Evolutionary conservation across 2,329 filamentous ascomycete species (phyloP), one percentile per base, ranked within the genome.

Genomic region (Nemania sp.): DNA sequence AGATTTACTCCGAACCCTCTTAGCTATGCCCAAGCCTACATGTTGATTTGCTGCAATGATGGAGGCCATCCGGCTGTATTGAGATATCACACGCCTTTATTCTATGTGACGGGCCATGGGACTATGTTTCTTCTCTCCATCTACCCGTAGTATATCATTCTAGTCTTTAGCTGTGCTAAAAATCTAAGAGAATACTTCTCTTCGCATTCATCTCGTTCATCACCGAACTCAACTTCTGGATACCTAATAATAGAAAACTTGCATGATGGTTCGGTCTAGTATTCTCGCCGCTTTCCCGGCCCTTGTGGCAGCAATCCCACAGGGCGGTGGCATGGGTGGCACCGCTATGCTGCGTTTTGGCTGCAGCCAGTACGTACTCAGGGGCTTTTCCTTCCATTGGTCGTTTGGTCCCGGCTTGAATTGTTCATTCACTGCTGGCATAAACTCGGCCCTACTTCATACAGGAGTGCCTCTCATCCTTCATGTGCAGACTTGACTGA

Each of bases 321-420:
- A 65, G 60, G 54, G 54, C 39, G 49, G 55, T 54, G 31, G 42
- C 50, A 59, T 58, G 3, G 47, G 63, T 31, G 49, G 50, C 37
- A 55, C 58, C 36, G 63, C 61, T 37, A 59, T 65, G 31, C 49
- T 65, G 41, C 57, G 63, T 28, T 65, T 64, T 30, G 63, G 63
- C 23, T 65, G 63, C 39, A 62, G 60, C 31, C 63, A 65, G 53
- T 49, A 57, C 22, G 50, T 49, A 42, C 17, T n/a, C n/a, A 7
- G 34, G 22, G 8, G 19, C 5, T 14, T 3, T 34, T 28, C 7
- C 9, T 19, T 42, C 15, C n/a, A 41, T 46, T 14, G 8, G 6
- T 17, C 15, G 5, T 47, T 14, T 42, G 5, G 3, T n/a, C n/a
- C n/a, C n/a, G n/a, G n/a, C n/a, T n/a, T n/a, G n/a, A n/a, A n/a